A percentile compares a stretch with the other conserved stretches of the same genome.
Conservation (phyloP, 208 protist species). For the Vickermania ingenoplastis region DNA sequence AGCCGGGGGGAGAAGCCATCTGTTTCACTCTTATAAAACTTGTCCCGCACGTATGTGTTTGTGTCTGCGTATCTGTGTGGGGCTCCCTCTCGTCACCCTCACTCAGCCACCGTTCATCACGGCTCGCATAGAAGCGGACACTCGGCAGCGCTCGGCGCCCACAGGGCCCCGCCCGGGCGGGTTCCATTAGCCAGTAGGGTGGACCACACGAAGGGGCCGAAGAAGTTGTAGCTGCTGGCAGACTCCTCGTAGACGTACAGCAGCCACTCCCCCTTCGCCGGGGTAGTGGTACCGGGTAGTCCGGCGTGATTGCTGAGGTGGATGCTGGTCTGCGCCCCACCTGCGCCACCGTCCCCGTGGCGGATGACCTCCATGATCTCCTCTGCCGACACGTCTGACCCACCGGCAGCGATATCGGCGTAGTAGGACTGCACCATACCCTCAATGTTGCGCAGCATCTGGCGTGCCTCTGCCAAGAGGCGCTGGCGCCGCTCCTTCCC, state of each 20-base stretch:
- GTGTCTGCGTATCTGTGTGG: no score
- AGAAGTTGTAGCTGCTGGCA: slow-evolving; percentile 74
- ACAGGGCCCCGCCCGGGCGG: slow-evolving; percentile 51
- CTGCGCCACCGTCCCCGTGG: not conserved
- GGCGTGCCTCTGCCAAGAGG: slow-evolving; percentile 1
- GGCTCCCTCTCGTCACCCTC: no score
- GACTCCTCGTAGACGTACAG: slow-evolving; percentile 76
- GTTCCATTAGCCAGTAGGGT: slow-evolving; percentile 43
- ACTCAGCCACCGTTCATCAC: no score
- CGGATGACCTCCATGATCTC: slow-evolving; percentile 2
- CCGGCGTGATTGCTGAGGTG: not conserved
- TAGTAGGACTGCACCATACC: slow-evolving; percentile 30
- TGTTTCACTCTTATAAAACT: no score
- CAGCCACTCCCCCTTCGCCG: slow-evolving; percentile 14
- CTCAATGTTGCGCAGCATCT: slow-evolving; percentile 14
- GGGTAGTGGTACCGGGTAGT: not conserved
- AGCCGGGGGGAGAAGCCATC: no score
- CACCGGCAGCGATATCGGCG: slow-evolving; percentile 30
- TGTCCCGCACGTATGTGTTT: no score
- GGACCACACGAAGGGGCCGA: slow-evolving; percentile 75
- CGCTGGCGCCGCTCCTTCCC: not conserved
- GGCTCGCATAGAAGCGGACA: slow-evolving; percentile 30
- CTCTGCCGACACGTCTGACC: slow-evolving; percentile 2
- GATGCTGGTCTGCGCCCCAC: not conserved
- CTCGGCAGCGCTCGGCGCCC: slow-evolving; percentile 21